A percentile compares a stretch with the other conserved stretches of the same genome.
phyloP scores from a whole-genome alignment of 2,329 filamentous ascomycete species.

The Fusarium temperatum region DNA sequence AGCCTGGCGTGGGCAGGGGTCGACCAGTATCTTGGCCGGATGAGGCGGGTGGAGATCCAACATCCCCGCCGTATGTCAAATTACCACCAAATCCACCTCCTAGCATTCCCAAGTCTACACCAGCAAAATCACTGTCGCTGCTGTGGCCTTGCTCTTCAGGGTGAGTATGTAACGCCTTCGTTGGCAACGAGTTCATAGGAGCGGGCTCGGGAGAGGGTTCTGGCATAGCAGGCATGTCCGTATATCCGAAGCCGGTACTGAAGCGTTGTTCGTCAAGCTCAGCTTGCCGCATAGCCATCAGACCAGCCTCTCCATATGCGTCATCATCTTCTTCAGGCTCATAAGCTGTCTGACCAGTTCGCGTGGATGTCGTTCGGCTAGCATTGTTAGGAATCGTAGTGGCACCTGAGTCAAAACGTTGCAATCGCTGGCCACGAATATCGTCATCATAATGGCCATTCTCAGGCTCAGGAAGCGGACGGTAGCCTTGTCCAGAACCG shows the following conservation, averaged over 20 bases:
- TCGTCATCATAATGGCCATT: slow-evolving; percentile 61
- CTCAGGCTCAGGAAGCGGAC: slow-evolving; percentile 51
- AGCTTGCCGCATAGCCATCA: slow-evolving; percentile 84
- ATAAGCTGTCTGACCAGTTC: slow-evolving; percentile 29
- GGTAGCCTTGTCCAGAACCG: slow-evolving; percentile 45
- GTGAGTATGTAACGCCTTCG: slow-evolving; percentile 55
- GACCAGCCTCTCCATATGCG: slow-evolving; percentile 83
- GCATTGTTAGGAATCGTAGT: slow-evolving; percentile 52
- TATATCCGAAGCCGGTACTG: slow-evolving; percentile 45
- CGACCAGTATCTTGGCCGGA: slow-evolving; percentile 56
- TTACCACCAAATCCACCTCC: slow-evolving; percentile 74
- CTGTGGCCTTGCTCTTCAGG: slow-evolving; percentile 59
- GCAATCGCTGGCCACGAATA: slow-evolving; percentile 51
- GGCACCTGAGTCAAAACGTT: slow-evolving; percentile 60
- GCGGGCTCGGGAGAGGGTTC: slow-evolving; percentile 33
- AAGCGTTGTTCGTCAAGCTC: slow-evolving; percentile 76
- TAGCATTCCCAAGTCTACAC: slow-evolving; percentile 76
- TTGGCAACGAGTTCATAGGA: slow-evolving; percentile 49
- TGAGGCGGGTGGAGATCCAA: slow-evolving; percentile 53
- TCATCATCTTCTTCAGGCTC: slow-evolving; percentile 73
- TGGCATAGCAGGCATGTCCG: slow-evolving; percentile 44
- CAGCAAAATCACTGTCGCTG: slow-evolving; percentile 77
- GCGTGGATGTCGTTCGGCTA: slow-evolving; percentile 34
- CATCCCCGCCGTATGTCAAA: slow-evolving; percentile 60
- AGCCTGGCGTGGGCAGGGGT: slow-evolving; percentile 58